Conservation (phyloP, 257 asterid genomes). For the Scutellaria minor region DNA sequence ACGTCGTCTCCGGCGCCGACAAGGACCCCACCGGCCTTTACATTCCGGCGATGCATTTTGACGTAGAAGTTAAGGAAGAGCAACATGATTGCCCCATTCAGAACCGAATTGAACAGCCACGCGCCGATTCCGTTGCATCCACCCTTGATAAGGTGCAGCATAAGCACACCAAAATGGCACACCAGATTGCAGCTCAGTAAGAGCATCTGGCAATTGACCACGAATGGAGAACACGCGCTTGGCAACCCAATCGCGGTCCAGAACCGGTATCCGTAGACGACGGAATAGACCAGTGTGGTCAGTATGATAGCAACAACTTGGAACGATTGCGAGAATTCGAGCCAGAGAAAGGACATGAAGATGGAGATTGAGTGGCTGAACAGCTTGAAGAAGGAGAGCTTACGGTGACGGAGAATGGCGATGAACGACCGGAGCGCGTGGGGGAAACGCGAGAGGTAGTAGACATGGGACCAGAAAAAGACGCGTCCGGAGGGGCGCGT, state of each 20-base stretch:
- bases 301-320: slow-evolving; percentile 73
- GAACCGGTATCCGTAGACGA: slow-evolving; percentile 86
- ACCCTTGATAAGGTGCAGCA: slow-evolving; percentile 71
- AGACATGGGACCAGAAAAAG: slow-evolving; percentile 87
- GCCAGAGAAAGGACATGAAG: slow-evolving; percentile 80
- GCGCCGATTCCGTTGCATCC: slow-evolving; percentile 94
- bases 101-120: slow-evolving; percentile 80
- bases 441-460: slow-evolving; percentile 79
- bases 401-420: slow-evolving; percentile 50
- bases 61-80: slow-evolving; percentile 71
- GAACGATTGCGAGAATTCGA: slow-evolving; percentile 88
- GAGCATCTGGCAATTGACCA: slow-evolving; percentile 68
- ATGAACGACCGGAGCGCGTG: slow-evolving; percentile 67
- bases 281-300: slow-evolving; percentile 61
- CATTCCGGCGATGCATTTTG: slow-evolving; percentile 46
- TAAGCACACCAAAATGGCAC: slow-evolving; percentile 76
- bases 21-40: not conserved
- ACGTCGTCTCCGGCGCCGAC: slow-evolving; percentile 26
- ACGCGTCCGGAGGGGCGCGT: slow-evolving; percentile 94
- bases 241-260: slow-evolving; percentile 90
- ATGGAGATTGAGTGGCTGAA: slow-evolving; percentile 68
- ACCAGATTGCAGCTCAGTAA: slow-evolving; percentile 65
- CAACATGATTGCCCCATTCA: slow-evolving; percentile 68
- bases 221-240: slow-evolving; percentile 74
- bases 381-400: slow-evolving; percentile 55